Base-by-base conservation (phyloP, 345 rosid species). In the Populus simonii region DNA sequence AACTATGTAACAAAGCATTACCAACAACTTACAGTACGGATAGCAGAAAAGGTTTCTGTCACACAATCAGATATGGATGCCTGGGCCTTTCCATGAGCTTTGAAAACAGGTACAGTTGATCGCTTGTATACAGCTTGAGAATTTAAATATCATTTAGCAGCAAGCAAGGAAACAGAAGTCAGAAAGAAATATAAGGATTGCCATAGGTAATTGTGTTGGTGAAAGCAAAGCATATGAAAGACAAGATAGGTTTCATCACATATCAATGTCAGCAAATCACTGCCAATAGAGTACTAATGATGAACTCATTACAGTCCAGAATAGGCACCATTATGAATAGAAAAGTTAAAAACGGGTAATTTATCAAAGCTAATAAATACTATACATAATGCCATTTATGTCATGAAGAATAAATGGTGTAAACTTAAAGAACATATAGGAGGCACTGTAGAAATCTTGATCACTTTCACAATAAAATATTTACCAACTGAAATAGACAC, bases 51-150 rank as follows among this genome's bases (percentile, higher is more conserved):
- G 22, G 99, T 95, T 87, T 95, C 98, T 53, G 94, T 85, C 80
- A 89, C 90, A 84, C 97, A 95, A 83, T 95, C 98, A 78, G 97
- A 87, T 83, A 95, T 95, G 25, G 94, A 89, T 73, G 98, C 97
- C 85, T 95, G 99, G 79, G 92, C 89, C 89, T 87, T 78, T 83
- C 96, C 99, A 84, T 92, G 92, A 79, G 93, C 91, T 87, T 88
- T 88, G 75, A 92, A 95, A 80, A 93, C 90, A 71, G 96, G 94
- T 66, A 84, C 85, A 79, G 98, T 93, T 55, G 99, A 93, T 81
- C 98, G 83, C 88, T 93, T 95, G 89, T 91, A 93, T 80, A 89
- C 82, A 79, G 94, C 97, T 95, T 80, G 68, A 73, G 77, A 85
- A 67, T 27, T 86, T 35, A 70, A 43, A 65, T 72, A 77, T 62